Evolutionary conservation across 2,329 filamentous ascomycete species (phyloP), one percentile per base, ranked within the genome.

Genomic region (Niveomyces coronatus): DNA sequence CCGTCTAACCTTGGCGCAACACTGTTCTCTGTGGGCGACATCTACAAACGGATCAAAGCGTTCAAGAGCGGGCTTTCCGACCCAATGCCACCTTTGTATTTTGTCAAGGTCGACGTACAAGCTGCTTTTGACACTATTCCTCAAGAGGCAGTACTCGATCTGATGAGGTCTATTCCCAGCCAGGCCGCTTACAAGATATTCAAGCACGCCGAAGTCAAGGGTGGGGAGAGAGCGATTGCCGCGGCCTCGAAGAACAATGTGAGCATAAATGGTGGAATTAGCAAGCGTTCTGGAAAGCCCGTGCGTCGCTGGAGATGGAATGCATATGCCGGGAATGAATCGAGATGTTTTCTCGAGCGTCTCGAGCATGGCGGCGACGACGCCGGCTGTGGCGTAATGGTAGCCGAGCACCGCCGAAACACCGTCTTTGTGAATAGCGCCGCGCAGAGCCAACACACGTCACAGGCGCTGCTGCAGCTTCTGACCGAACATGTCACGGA

Each of bases 61-160:
- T 96, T 94, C 62, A 82, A 81, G 45, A 49, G 58, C 3, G 57
- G 47, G 1, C 54, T 82, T 9, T 58, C 60, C 0, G 41, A 57
- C 2, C 45, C 46, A 0, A 49, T 59, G 1, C 50, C 53, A 8
- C 65, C 58, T 4, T 60, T 95, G 2, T 96, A 84, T 58, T 94
- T 96, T 59, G 88, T 80, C 43, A 98, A 98, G 55, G 68, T 94
- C 10, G 91, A 98, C 53, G 88, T 98, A 15, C 76, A 85, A 54
- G 78, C 85, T 3, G 94, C 89, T 49, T 98, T 95, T 55, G 91
- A 98, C 57, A 94, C 84, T 0, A 95, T 98, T 31, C 91, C 91
- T 0, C 91, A 96, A 55, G 61, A 71, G 18, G 74, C 76, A 1
- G 65, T 96, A 14, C 53, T 95, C 23, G 55, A 67, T 17, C 64